phyloP scores from a whole-genome alignment of 345 rosid genomes.

The Citrus australasica region DNA sequence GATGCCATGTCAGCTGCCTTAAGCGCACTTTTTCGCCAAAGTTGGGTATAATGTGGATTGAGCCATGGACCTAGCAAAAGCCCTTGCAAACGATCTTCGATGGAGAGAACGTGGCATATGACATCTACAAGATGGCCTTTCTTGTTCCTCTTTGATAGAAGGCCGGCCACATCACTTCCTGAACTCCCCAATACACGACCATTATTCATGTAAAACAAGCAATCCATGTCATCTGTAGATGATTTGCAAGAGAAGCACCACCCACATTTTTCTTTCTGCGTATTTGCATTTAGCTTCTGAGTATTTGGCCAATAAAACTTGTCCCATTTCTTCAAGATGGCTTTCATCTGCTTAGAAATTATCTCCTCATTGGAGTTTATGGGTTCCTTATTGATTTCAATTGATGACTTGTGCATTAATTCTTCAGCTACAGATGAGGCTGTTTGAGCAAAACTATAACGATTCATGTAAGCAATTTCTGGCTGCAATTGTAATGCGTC shows the following conservation, averaged over 20 bases:
- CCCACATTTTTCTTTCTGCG: slow-evolving; percentile 81
- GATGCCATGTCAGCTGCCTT: slow-evolving; percentile 54
- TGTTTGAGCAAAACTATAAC: slow-evolving; percentile 66
- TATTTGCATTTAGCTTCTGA: slow-evolving; percentile 33
- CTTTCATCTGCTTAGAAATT: slow-evolving; percentile 65
- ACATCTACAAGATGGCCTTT: slow-evolving; percentile 54
- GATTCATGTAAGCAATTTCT: slow-evolving; percentile 55
- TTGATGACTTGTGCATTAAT: slow-evolving; percentile 46
- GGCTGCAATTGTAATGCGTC: slow-evolving; percentile 24
- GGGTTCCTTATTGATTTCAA: slow-evolving; percentile 32
- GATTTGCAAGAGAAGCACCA: slow-evolving; percentile 88
- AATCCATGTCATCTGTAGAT: slow-evolving; percentile 48
- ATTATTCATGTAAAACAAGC: slow-evolving; percentile 62
- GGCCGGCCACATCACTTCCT: slow-evolving; percentile 35
- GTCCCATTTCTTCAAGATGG: slow-evolving; percentile 57
- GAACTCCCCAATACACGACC: slow-evolving; percentile 42
- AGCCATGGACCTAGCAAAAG: slow-evolving; percentile 90
- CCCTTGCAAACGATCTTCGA: slow-evolving; percentile 80
- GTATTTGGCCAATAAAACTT: slow-evolving; percentile 61
- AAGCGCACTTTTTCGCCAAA: slow-evolving; percentile 60
- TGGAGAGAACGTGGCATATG: slow-evolving; percentile 48
- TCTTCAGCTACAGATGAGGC: slow-evolving; percentile 69
- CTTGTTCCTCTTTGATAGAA: slow-evolving; percentile 34
- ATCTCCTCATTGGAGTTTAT: slow-evolving; percentile 66
- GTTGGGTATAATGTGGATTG: slow-evolving; percentile 54